Conservation (phyloP, 441 rosid species). For the Euphorbia corollata region DNA sequence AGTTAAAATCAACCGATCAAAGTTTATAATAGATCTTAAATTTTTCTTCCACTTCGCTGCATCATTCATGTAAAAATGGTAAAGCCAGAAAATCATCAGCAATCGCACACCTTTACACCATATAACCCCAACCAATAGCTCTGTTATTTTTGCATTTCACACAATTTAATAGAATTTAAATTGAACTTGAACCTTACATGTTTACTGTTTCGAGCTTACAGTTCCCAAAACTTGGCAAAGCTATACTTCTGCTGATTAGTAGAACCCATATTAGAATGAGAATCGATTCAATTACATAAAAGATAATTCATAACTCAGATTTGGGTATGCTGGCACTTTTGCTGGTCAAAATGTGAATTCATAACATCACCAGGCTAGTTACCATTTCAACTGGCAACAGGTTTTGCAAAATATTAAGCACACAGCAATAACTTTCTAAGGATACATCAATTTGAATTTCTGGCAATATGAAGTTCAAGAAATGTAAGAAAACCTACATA, state of each 20-base stretch:
- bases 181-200: background rate
- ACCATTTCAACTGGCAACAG: background rate
- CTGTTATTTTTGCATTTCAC: too few relatives aligned
- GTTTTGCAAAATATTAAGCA: background rate
- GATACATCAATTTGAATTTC: slow-evolving; percentile 2
- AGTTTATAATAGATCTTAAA: too few relatives aligned
- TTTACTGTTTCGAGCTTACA: background rate
- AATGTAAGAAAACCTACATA: slow-evolving; percentile 1
- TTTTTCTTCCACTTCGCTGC: too few relatives aligned
- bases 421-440: slow-evolving; percentile 5
- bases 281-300: background rate
- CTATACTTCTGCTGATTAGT: background rate
- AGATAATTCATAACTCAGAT: background rate
- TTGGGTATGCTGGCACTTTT: background rate
- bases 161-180: background rate
- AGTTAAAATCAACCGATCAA: too few relatives aligned
- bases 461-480: slow-evolving; percentile 1
- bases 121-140: background rate
- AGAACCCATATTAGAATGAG: background rate
- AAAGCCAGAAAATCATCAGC: background rate
- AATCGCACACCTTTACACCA: background rate
- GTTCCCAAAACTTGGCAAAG: background rate
- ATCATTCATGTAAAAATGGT: background rate
- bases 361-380: background rate
- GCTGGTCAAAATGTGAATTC: background rate